Evolutionary conservation across 805 yeast genomes (phyloP).

Genomic region (Pichia cephalocereana): DNA sequence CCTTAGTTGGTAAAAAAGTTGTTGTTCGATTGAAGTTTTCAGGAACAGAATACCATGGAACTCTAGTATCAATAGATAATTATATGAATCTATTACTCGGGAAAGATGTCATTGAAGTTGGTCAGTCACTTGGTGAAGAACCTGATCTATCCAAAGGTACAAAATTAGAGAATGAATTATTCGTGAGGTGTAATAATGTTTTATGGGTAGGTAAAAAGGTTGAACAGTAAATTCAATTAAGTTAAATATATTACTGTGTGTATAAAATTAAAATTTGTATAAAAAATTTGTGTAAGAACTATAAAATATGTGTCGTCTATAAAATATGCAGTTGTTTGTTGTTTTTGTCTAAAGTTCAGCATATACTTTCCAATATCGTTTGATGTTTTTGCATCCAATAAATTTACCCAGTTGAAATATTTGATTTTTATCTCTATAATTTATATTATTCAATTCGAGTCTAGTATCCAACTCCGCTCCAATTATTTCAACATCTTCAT

Average conservation of each 20-base stretch:
- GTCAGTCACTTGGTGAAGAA: slow-evolving; percentile 34
- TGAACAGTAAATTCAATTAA: not conserved
- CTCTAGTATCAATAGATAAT: slow-evolving; percentile 69
- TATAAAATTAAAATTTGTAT: too few relatives aligned
- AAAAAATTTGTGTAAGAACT: too few relatives aligned
- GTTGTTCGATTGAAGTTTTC: slow-evolving; percentile 85
- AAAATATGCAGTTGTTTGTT: too few relatives aligned
- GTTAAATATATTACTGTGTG: too few relatives aligned
- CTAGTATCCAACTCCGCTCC: not conserved
- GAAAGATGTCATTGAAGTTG: slow-evolving; percentile 38
- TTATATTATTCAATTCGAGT: not conserved
- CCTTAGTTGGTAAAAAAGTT: slow-evolving; percentile 61
- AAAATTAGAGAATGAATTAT: slow-evolving; percentile 43
- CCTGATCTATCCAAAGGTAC: slow-evolving; percentile 34
- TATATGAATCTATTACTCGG: slow-evolving; percentile 84
- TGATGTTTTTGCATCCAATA: slow-evolving; percentile 25
- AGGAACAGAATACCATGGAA: slow-evolving; percentile 78
- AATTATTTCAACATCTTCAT: not conserved
- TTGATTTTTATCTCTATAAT: slow-evolving; percentile 8
- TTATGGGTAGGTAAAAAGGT: slow-evolving; percentile 51
- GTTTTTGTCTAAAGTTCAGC: not conserved
- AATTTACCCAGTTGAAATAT: slow-evolving; percentile 21
- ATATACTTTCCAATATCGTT: slow-evolving; percentile 20
- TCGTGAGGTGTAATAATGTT: slow-evolving; percentile 87
- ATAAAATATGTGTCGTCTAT: too few relatives aligned